Percentiles rank a stretch among this genome's conserved stretches.
These are phyloP conservation scores for Apiotrichum brassicae DNA, from an alignment of 1,284 basidiomycete species.

Conservation along the genomic window DNA sequence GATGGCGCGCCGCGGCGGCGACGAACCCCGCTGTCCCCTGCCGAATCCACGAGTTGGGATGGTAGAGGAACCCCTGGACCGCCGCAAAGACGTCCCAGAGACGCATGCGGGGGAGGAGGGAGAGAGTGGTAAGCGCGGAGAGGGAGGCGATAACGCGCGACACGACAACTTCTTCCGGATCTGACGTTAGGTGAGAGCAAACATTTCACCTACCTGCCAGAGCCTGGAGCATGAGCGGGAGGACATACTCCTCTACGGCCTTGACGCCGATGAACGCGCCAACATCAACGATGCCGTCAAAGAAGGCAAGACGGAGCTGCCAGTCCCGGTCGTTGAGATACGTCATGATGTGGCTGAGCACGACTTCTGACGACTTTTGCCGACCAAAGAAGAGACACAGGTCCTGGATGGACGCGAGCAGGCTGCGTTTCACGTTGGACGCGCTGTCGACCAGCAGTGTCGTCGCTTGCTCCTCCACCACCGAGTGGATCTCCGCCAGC, in stretches of 20 bases:
- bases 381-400: constrained; percentile 89
- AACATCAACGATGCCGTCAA: constrained; percentile 90
- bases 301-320: constrained; percentile 83
- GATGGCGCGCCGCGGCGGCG: constrained; percentile 68
- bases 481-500: constrained; percentile 74
- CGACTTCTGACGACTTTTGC: constrained; percentile 86
- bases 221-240: constrained; percentile 92
- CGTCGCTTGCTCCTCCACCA: constrained; percentile 81
- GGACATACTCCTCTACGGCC: constrained; percentile 66
- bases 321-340: constrained; percentile 95
- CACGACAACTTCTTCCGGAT: constrained; percentile 90
- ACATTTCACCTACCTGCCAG: constrained; percentile 61
- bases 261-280: constrained; percentile 83
- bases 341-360: constrained; percentile 96
- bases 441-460: constrained; percentile 56
- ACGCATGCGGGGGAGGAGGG: constrained; percentile 81
- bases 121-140: constrained; percentile 75
- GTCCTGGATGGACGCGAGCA: constrained; percentile 69
- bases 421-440: constrained; percentile 53
- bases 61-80: constrained; percentile 81
- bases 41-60: constrained; percentile 94
- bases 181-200: constrained; percentile 47
- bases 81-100: constrained; percentile 89
- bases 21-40: constrained; percentile 87
- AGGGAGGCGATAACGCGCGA: constrained; percentile 78